Evolutionary conservation across 345 rosid species (phyloP).

Genomic region (Psidium friedrichsthalianum): DNA sequence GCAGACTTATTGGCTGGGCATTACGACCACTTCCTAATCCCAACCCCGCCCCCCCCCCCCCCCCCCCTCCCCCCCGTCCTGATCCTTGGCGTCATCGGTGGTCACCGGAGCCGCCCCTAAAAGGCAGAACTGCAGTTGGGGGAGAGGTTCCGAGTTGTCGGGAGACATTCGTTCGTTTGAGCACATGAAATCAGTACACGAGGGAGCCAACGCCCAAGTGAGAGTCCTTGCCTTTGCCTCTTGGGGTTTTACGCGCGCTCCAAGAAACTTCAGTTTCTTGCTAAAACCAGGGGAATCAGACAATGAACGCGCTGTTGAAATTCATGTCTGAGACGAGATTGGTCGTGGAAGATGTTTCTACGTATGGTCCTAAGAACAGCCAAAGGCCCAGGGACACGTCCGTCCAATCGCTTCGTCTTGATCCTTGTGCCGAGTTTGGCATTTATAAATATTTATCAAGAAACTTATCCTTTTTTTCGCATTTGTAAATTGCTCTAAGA

Average conservation of each 20-base stretch:
- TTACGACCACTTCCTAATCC: too few relatives aligned
- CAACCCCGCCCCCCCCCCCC: too few relatives aligned
- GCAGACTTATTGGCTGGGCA: neutral
- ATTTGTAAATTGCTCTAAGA: too few relatives aligned
- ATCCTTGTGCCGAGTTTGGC: neutral
- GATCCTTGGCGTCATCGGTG: neutral
- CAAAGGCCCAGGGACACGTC: neutral
- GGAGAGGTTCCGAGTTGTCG: neutral
- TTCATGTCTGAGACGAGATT: neutral
- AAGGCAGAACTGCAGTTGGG: neutral
- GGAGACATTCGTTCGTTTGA: neutral
- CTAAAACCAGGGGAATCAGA: neutral
- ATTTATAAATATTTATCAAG: neutral
- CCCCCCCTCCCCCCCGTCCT: neutral
- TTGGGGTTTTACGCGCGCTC: rapidly evolving
- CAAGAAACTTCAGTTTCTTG: neutral
- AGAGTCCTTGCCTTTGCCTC: neutral
- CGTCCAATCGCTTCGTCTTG: neutral
- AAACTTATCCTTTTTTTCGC: too few relatives aligned
- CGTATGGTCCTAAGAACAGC: neutral
- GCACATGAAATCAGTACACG: neutral
- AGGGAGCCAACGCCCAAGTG: neutral
- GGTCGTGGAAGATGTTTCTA: too few relatives aligned
- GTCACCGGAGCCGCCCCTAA: neutral
- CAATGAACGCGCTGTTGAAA: neutral